phyloP scores from a whole-genome alignment of 208 protist genomes.

The Trypanosoma caninum region DNA sequence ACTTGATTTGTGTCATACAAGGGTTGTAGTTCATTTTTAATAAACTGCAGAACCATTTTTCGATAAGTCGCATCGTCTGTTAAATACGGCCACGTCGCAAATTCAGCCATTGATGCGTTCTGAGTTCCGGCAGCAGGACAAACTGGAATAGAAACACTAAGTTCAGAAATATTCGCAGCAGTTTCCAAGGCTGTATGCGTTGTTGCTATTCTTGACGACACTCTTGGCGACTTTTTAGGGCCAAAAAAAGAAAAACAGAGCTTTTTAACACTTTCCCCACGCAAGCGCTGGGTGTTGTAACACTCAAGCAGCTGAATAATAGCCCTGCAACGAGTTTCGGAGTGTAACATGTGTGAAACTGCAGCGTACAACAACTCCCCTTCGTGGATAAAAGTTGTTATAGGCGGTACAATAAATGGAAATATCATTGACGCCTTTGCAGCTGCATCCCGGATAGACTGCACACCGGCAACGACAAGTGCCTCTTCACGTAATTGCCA shows the following conservation, averaged over 20 bases:
- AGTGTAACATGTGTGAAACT: slow-evolving; percentile 2
- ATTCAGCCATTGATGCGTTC: neutral
- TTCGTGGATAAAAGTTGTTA: neutral
- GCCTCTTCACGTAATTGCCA: slow-evolving; percentile 7
- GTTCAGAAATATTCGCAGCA: neutral
- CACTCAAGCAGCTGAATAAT: slow-evolving; percentile 1
- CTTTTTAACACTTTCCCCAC: neutral
- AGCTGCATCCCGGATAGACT: neutral
- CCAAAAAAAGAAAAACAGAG: neutral
- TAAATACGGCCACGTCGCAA: neutral
- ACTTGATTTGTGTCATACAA: slow-evolving; percentile 26
- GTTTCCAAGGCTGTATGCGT: neutral
- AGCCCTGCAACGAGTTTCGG: neutral
- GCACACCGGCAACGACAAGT: neutral
- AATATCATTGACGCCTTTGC: neutral
- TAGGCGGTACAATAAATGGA: neutral
- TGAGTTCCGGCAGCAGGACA: neutral
- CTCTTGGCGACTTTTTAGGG: neutral
- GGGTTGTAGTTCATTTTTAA: slow-evolving; percentile 35
- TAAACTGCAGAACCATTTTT: slow-evolving; percentile 29
- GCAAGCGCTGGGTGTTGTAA: neutral
- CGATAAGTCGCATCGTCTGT: neutral
- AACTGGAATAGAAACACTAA: too few species aligned
- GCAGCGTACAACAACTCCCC: neutral
- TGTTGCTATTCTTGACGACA: neutral